phyloP scores from a whole-genome alignment of 306 rosid genomes.

The Vicia villosa region DNA sequence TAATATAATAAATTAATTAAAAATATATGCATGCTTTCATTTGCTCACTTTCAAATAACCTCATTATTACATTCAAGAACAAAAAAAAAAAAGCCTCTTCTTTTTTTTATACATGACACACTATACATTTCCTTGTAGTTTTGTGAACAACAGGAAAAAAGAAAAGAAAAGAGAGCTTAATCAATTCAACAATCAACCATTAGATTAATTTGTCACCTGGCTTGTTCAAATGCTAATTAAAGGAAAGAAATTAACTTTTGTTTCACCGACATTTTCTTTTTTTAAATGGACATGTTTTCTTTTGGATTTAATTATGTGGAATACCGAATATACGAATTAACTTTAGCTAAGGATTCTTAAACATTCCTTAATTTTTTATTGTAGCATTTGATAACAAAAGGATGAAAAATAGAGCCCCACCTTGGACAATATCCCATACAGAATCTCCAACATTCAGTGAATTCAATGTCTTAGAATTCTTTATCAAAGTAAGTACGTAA shows the following conservation, averaged over 20 bases:
- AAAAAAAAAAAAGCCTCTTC: too few relatives aligned
- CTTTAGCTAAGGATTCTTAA: slow-evolving; percentile 19
- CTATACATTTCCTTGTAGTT: background rate
- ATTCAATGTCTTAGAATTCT: slow-evolving; percentile 11
- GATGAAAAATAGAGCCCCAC: slow-evolving; percentile 27
- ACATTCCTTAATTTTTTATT: slow-evolving; percentile 20
- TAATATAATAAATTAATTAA: too few relatives aligned
- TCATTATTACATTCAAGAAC: too few relatives aligned
- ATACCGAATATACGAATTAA: slow-evolving; percentile 10
- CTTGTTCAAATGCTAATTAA: slow-evolving; percentile 30
- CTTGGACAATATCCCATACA: background rate
- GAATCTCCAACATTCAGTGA: slow-evolving; percentile 36
- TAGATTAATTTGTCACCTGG: slow-evolving; percentile 5
- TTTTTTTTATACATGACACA: background rate
- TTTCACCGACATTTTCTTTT: slow-evolving; percentile 36
- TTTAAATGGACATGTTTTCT: slow-evolving; percentile 33
- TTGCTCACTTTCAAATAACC: too few relatives aligned
- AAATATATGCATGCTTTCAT: too few relatives aligned
- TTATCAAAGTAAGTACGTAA: background rate
- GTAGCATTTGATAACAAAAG: background rate
- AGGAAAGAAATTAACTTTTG: slow-evolving; percentile 22
- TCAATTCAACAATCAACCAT: background rate
- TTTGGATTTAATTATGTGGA: slow-evolving; percentile 8
- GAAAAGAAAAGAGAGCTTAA: too few relatives aligned
- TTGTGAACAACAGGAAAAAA: background rate